A percentile compares a stretch with the other conserved stretches of the same genome.
phyloP scores from a whole-genome alignment of 768 basidiomycete species.

The Tubosaeta brunneosetosa region DNA sequence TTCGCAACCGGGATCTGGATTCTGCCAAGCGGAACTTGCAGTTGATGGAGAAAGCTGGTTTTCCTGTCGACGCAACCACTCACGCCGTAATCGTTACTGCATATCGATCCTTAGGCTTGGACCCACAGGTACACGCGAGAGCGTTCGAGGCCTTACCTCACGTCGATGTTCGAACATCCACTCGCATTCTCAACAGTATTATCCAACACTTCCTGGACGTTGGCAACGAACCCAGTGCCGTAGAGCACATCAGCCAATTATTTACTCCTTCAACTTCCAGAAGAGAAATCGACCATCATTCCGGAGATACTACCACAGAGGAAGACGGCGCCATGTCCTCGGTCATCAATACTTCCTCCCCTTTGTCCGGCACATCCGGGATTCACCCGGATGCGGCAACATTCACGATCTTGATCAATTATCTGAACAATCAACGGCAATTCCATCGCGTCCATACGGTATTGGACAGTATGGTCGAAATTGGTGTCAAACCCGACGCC shows the following conservation, averaged over 20 bases:
- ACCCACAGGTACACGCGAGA: constrained; percentile 48
- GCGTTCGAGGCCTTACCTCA: constrained; percentile 45
- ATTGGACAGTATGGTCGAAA: constrained; percentile 42
- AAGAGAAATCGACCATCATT: constrained; percentile 16
- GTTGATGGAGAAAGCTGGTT: constrained; percentile 54
- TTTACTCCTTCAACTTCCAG: constrained; percentile 36
- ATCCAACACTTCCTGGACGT: constrained; percentile 56
- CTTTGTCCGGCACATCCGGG: constrained; percentile 3
- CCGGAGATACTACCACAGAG: constrained; percentile 26
- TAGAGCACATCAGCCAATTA: constrained; percentile 49
- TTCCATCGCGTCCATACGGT: constrained; percentile 43
- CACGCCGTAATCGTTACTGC: constrained; percentile 54
- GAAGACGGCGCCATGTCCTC: constrained; percentile 26
- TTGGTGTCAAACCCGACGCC: constrained; percentile 42
- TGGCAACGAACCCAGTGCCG: constrained; percentile 44
- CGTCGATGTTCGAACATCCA: constrained; percentile 38
- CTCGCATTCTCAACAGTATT: constrained; percentile 65
- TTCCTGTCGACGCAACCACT: constrained; percentile 51
- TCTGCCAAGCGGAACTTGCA: constrained; percentile 51
- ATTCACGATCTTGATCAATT: constrained; percentile 59
- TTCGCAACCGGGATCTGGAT: constrained; percentile 62
- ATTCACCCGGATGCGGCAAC: constrained; percentile 53
- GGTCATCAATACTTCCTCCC: not conserved
- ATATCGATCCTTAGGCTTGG: constrained; percentile 58
- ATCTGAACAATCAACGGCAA: constrained; percentile 42